Evolutionary conservation across 345 rosid genomes (phyloP).

Genomic region (Microcos paniculata): DNA sequence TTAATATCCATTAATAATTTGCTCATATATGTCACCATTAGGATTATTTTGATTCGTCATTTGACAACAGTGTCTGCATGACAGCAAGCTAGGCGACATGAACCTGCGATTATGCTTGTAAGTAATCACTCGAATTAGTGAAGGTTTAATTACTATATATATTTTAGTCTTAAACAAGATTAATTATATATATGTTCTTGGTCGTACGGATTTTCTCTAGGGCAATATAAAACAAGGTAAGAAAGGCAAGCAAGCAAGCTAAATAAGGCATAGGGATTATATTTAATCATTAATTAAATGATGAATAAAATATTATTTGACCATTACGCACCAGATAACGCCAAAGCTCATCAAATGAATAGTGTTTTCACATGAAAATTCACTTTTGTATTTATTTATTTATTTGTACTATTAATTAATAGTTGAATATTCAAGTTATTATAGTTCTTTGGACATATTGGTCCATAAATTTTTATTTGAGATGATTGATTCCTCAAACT

Average conservation of each 20-base stretch:
- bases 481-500: too few relatives aligned
- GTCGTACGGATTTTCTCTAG: background rate
- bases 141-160: background rate
- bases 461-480: too few relatives aligned
- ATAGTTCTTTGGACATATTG: too few relatives aligned
- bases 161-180: background rate
- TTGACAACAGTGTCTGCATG: slow-evolving; percentile 19
- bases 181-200: background rate
- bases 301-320: slow-evolving; percentile 12
- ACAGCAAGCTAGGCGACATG: slow-evolving; percentile 28
- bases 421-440: too few relatives aligned
- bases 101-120: slow-evolving; percentile 13
- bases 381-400: background rate
- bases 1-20: background rate
- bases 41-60: background rate
- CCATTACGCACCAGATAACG: background rate
- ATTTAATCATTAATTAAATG: background rate
- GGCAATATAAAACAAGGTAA: background rate
- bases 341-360: background rate
- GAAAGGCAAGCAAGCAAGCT: slow-evolving; percentile 1
- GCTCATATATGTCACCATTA: background rate
- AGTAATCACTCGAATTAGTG: background rate
- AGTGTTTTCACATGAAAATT: background rate
- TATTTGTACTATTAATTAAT: background rate
- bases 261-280: background rate